A percentile compares a stretch with the other conserved stretches of the same genome.
These are phyloP conservation scores for Backusella australiensis DNA, from an alignment of 192 early-diverging fungal genomes.

Conservation along the genomic window DNA sequence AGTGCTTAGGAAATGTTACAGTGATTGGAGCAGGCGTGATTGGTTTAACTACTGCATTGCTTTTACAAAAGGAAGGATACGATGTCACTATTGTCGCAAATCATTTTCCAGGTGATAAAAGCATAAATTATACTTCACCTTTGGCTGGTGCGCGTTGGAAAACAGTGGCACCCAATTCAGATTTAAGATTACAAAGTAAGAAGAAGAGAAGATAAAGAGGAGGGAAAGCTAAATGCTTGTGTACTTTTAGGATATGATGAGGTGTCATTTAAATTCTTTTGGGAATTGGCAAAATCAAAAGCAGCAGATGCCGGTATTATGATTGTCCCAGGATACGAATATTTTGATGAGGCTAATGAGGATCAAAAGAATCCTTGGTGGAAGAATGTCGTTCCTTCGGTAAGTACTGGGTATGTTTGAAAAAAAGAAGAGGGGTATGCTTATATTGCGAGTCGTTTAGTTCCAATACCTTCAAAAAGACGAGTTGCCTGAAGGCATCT, in stretches of 20 bases:
- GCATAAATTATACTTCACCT: slow-evolving; percentile 50
- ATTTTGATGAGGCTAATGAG: slow-evolving; percentile 31
- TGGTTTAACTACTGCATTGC: slow-evolving; percentile 69
- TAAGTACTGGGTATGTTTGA: slow-evolving; percentile 17
- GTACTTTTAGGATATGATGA: slow-evolving; percentile 35
- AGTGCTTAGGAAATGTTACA: slow-evolving; percentile 1
- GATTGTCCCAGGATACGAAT: slow-evolving; percentile 33
- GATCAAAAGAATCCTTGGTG: slow-evolving; percentile 38
- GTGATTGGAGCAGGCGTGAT: slow-evolving; percentile 78
- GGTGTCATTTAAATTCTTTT: slow-evolving; percentile 41
- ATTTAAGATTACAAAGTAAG: slow-evolving; percentile 37
- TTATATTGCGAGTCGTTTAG: slow-evolving; percentile 1
- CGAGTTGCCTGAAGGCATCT: slow-evolving; percentile 21
- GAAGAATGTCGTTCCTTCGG: slow-evolving; percentile 44
- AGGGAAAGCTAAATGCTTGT: no score
- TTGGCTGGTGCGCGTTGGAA: slow-evolving; percentile 52
- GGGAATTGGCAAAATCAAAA: slow-evolving; percentile 33
- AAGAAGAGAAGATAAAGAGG: not conserved
- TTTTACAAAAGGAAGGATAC: slow-evolving; percentile 57
- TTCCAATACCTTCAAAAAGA: not conserved
- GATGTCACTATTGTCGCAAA: slow-evolving; percentile 61
- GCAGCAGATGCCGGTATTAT: slow-evolving; percentile 42
- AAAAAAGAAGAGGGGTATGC: not conserved
- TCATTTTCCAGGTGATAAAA: slow-evolving; percentile 52
- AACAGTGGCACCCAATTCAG: slow-evolving; percentile 31